Base-by-base conservation (phyloP, 1,284 basidiomycete species). In the Microstroma glucosiphilum region DNA sequence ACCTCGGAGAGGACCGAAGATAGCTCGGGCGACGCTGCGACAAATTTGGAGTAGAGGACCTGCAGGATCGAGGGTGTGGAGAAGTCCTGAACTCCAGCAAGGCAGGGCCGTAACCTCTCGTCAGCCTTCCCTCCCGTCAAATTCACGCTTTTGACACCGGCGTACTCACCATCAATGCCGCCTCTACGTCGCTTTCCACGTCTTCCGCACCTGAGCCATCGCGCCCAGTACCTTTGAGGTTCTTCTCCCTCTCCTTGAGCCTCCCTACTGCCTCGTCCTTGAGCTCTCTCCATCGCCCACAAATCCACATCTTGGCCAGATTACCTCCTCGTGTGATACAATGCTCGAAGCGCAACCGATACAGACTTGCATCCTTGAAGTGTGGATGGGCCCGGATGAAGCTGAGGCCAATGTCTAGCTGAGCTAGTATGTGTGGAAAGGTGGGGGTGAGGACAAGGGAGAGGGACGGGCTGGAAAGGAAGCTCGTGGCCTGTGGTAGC, bases 321-420 rank as follows among this genome's bases (percentile, higher is more conserved):
- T 66, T 69, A 7, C 67, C 71, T 26, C 69, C 73, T 11, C 73
- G 55, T 0, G 69, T 68, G 30, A 73, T 61, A 60, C 71, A 75
- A 41, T 73, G 70, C 40, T 72, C 67, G 57, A 73, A 75, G 8
- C 75, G 67, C 72, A 77, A 70, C 2, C 67, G 63, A 57, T 77
- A 77, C 7, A 77, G 64, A 4, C 62, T 62, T 6, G 75, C 71
- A 60, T 78, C 76, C 15, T 57, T 37, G 48, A 74, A 78, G 6
- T 70, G 68, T 12, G 59, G 30, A 37, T 70, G 69, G 9, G 63
- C 58, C 1, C 40, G 46, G 21, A 78, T 60, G 46, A 76, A 78
- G 40, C 69, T 58, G 11, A 76, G 63, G 15, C 69, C 72, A 54
- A 72, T 62, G 19, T 74, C 72, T 25, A 77, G 67, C 58, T 71